phyloP scores from a whole-genome alignment of 495 filamentous ascomycete species.

The Podospora bellae-mahoneyi region DNA sequence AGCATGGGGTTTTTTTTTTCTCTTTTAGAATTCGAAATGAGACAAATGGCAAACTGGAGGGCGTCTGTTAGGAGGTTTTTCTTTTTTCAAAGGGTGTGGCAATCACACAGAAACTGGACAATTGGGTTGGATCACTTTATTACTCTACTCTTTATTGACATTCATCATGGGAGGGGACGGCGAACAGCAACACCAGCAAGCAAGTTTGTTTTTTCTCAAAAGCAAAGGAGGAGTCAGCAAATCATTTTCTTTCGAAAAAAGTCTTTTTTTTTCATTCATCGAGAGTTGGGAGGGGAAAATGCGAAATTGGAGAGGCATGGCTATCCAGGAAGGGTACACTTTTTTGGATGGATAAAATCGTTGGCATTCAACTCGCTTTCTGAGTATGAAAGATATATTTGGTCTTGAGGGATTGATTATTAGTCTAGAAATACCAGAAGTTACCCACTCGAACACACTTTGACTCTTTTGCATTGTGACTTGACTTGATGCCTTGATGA shows the following conservation, averaged over 20 bases:
- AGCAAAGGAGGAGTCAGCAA: slow-evolving; percentile 29
- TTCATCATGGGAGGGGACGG: slow-evolving; percentile 11
- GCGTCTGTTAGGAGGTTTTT: slow-evolving; percentile 8
- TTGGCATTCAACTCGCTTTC: slow-evolving; percentile 49
- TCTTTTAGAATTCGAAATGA: slow-evolving; percentile 28
- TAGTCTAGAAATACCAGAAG: slow-evolving; percentile 52
- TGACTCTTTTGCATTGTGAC: slow-evolving; percentile 4
- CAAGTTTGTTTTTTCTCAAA: background rate
- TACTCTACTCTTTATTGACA: slow-evolving; percentile 8
- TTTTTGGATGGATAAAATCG: slow-evolving; percentile 13
- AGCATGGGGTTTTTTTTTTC: slow-evolving; percentile 30
- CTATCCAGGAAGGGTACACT: slow-evolving; percentile 3
- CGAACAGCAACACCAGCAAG: slow-evolving; percentile 20
- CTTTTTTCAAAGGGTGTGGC: slow-evolving; percentile 1
- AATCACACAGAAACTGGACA: slow-evolving; percentile 28
- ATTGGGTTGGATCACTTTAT: slow-evolving; percentile 28
- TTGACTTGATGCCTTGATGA: background rate
- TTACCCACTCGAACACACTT: slow-evolving; percentile 46
- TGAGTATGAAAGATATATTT: slow-evolving; percentile 51
- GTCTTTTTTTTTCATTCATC: slow-evolving; percentile 16
- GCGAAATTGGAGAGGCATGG: slow-evolving; percentile 9
- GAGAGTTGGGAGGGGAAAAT: slow-evolving; percentile 11
- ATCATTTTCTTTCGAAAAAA: slow-evolving; percentile 13
- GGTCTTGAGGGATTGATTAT: slow-evolving; percentile 26
- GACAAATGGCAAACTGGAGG: slow-evolving; percentile 19